These are phyloP conservation scores for Glycine tomentella DNA, from an alignment of 306 rosid genomes.

Conservation along the genomic window DNA sequence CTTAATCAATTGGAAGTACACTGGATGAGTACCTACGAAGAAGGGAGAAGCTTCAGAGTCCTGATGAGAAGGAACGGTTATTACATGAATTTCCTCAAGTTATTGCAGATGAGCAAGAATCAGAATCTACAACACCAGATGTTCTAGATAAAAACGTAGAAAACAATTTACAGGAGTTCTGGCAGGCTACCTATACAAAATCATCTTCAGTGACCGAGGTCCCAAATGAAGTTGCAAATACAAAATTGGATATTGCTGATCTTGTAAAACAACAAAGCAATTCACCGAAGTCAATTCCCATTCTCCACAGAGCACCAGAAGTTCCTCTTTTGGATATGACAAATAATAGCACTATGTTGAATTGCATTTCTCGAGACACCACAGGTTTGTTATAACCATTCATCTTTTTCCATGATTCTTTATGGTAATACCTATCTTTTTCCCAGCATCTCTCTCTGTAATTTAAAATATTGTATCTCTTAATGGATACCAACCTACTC, in stretches of 20 bases:
- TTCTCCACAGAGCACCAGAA: constrained; percentile 49
- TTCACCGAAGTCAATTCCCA: constrained; percentile 57
- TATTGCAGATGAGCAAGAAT: constrained; percentile 65
- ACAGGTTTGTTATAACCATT: constrained; percentile 59
- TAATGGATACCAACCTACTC: not conserved
- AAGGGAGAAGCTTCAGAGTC: constrained; percentile 71
- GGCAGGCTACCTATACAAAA: constrained; percentile 55
- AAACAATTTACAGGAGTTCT: constrained; percentile 49
- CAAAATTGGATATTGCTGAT: constrained; percentile 42
- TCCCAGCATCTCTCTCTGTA: not conserved
- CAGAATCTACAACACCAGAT: constrained; percentile 46
- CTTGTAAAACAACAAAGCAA: constrained; percentile 46
- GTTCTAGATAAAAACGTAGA: constrained; percentile 49
- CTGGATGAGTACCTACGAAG: constrained; percentile 71
- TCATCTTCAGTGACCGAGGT: constrained; percentile 50
- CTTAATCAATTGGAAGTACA: constrained; percentile 67
- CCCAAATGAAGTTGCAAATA: constrained; percentile 60
- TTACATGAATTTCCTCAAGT: constrained; percentile 73
- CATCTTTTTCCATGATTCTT: not conserved
- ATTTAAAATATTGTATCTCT: too few species aligned
- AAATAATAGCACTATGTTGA: constrained; percentile 43
- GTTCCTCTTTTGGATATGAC: constrained; percentile 51
- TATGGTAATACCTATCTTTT: constrained; percentile 14
- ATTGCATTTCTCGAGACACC: constrained; percentile 41
- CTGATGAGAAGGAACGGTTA: constrained; percentile 70